Evolutionary conservation across 1,284 basidiomycete species (phyloP).

Genomic region (Wolfiporia cocos): DNA sequence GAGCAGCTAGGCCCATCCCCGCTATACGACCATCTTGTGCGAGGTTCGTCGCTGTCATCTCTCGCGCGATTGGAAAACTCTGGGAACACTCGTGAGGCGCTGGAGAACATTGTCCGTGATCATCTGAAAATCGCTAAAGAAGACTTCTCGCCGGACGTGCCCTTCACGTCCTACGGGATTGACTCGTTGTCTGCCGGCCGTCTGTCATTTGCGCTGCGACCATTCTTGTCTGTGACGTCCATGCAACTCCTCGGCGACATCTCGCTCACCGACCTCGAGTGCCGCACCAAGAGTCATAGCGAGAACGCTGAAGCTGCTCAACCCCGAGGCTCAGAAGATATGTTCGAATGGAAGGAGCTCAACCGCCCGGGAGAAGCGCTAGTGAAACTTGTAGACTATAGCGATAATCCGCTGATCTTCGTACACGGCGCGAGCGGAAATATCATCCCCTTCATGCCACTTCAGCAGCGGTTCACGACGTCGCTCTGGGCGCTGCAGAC

Average conservation of each 20-base stretch:
- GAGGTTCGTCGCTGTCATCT: too few relatives aligned
- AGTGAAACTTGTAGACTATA: constrained; percentile 1
- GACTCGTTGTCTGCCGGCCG: constrained; percentile 31
- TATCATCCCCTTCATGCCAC: background rate
- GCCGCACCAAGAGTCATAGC: background rate
- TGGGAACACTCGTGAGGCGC: background rate
- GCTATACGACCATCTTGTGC: constrained; percentile 1
- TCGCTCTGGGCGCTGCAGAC: constrained; percentile 2
- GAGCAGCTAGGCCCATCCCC: background rate
- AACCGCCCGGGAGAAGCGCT: background rate
- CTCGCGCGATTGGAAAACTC: background rate
- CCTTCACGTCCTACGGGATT: constrained; percentile 32
- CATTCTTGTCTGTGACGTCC: constrained; percentile 24
- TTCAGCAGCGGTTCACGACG: background rate
- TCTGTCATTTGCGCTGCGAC: constrained; percentile 24
- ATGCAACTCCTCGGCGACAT: constrained; percentile 30
- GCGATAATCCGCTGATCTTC: background rate
- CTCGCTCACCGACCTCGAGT: constrained; percentile 4
- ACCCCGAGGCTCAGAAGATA: background rate
- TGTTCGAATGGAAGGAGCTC: constrained; percentile 1
- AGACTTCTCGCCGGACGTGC: constrained; percentile 29
- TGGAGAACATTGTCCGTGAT: constrained; percentile 10
- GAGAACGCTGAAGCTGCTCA: background rate
- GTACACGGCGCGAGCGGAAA: constrained; percentile 2
- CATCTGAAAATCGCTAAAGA: constrained; percentile 22